A percentile compares a stretch with the other conserved stretches of the same genome.
Evolutionary conservation across 352 stramenopile species (phyloP).

Genomic region (Phytophthora citrophthora): DNA sequence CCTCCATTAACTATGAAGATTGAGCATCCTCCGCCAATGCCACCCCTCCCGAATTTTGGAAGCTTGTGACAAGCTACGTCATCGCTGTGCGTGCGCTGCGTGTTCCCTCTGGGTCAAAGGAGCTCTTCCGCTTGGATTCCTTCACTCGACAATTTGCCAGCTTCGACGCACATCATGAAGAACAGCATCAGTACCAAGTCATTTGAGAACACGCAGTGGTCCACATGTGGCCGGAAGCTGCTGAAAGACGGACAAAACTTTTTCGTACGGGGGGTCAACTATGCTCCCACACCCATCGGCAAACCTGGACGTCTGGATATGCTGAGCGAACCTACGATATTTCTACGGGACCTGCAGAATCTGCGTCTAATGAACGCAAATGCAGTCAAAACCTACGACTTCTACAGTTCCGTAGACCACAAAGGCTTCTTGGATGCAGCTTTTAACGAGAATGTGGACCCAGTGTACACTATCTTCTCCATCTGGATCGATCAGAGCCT

Average conservation of each 20-base stretch:
- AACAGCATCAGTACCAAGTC: background rate
- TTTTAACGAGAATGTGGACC: constrained; percentile 59
- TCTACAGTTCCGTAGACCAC: constrained; percentile 59
- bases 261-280: constrained; percentile 80
- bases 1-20: background rate
- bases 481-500: constrained; percentile 74
- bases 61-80: constrained; percentile 18
- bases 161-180: constrained; percentile 1
- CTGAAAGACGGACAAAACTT: constrained; percentile 63
- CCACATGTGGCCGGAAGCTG: constrained; percentile 64
- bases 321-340: constrained; percentile 59
- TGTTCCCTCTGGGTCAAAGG: background rate
- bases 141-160: constrained; percentile 28
- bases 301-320: constrained; percentile 59
- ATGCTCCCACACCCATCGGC: constrained; percentile 71
- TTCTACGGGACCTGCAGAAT: constrained; percentile 66
- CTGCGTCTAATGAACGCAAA: constrained; percentile 80
- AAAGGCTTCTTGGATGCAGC: constrained; percentile 61
- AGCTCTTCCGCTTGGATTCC: constrained; percentile 17
- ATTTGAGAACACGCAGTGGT: constrained; percentile 59
- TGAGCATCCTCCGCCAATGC: background rate
- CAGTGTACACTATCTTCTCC: constrained; percentile 75
- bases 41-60: background rate
- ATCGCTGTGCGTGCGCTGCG: constrained; percentile 1
- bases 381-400: constrained; percentile 78